These are phyloP conservation scores for Phlebiopsis gigantea DNA, from an alignment of 768 basidiomycete species.

Conservation along the genomic window DNA sequence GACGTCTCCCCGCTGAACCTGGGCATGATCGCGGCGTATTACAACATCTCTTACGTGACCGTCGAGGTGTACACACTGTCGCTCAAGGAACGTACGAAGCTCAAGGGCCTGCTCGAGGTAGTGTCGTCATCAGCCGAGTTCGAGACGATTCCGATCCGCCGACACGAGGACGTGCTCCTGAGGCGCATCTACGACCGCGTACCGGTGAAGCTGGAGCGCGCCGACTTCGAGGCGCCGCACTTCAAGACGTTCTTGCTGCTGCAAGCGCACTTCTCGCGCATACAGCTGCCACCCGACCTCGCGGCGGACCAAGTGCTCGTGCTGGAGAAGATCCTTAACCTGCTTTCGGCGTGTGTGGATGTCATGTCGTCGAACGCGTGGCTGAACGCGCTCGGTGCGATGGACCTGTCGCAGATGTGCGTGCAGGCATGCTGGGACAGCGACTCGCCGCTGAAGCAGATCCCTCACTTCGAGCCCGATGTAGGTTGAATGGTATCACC, in stretches of 20 bases:
- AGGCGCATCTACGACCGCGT: slow-evolving; percentile 93
- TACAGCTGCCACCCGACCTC: slow-evolving; percentile 89
- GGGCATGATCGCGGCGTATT: slow-evolving; percentile 98
- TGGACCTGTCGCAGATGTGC: slow-evolving; percentile 99
- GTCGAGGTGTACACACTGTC: slow-evolving; percentile 97
- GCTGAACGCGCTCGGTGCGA: slow-evolving; percentile 90
- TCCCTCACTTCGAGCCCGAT: slow-evolving; percentile 93
- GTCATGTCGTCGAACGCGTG: slow-evolving; percentile 98
- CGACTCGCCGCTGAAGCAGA: slow-evolving; percentile 91
- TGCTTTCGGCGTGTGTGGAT: slow-evolving; percentile 92
- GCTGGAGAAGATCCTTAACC: slow-evolving; percentile 84
- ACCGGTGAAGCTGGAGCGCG: slow-evolving; percentile 84
- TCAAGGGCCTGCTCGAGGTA: slow-evolving; percentile 94
- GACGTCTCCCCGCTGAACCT: slow-evolving; percentile 88
- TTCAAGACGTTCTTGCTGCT: slow-evolving; percentile 98
- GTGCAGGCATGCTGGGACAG: slow-evolving; percentile 98
- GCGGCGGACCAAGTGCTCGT: slow-evolving; percentile 87
- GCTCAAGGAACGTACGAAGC: slow-evolving; percentile 92
- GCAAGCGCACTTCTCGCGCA: slow-evolving; percentile 93
- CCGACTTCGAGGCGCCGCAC: slow-evolving; percentile 89
- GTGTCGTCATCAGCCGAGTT: slow-evolving; percentile 97
- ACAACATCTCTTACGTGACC: slow-evolving; percentile 92
- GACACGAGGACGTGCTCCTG: slow-evolving; percentile 83
- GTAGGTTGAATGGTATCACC: slow-evolving; percentile 34
- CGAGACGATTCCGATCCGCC: slow-evolving; percentile 89